Conservation (phyloP, 1,139 yeast species). For the Pneumocystis wakefieldiae region DNA sequence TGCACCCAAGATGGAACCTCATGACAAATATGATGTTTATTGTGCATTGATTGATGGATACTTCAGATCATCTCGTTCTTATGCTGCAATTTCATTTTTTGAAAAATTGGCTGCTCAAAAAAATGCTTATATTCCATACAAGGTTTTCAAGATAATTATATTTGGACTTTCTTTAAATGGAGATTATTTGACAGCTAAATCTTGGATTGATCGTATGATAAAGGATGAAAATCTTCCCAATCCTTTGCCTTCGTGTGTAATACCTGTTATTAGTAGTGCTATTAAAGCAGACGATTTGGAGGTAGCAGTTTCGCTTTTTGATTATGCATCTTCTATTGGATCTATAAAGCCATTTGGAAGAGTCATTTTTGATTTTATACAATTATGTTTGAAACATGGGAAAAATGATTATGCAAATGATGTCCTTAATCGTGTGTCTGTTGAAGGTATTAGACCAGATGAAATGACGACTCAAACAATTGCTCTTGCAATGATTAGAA, state of each 20-base stretch:
- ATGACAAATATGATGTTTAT: conserved; percentile 16
- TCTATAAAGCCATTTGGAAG: not conserved
- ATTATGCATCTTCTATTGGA: conserved; percentile 1
- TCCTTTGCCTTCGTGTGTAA: not conserved
- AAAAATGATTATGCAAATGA: not conserved
- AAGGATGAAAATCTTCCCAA: not conserved
- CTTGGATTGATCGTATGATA: conserved; percentile 1
- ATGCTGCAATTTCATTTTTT: conserved; percentile 20
- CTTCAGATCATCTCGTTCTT: conserved; percentile 19
- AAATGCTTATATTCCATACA: not conserved
- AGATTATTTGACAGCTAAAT: not conserved
- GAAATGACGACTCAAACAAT: not conserved
- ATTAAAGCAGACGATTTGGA: not conserved
- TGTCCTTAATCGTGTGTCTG: not conserved
- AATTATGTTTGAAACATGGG: not conserved
- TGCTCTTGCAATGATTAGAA: not conserved
- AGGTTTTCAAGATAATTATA: not conserved
- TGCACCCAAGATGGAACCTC: conserved; percentile 8
- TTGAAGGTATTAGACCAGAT: not conserved
- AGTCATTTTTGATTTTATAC: not conserved
- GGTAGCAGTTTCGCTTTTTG: not conserved
- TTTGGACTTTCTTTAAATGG: not conserved
- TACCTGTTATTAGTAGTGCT: not conserved
- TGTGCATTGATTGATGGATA: conserved; percentile 23
- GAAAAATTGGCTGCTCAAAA: conserved; percentile 8